A percentile compares a stretch with the other conserved stretches of the same genome.
phyloP scores from a whole-genome alignment of 805 yeast species.

The Danielozyma ontarioensis region DNA sequence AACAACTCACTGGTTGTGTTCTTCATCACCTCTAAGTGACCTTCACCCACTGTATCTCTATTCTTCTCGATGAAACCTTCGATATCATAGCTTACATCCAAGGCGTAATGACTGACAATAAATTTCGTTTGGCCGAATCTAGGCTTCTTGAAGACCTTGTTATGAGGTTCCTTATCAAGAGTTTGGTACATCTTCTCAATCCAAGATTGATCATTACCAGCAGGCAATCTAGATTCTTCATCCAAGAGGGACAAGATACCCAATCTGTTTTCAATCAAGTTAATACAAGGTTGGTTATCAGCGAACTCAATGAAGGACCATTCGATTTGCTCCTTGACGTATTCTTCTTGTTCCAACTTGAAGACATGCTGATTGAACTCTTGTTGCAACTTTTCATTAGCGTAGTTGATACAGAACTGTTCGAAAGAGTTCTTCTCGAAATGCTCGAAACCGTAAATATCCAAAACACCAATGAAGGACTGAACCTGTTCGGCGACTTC shows the following conservation, averaged over 20 bases:
- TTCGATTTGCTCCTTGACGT: slow-evolving; percentile 84
- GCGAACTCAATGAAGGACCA: slow-evolving; percentile 96
- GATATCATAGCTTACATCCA: slow-evolving; percentile 85
- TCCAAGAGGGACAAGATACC: slow-evolving; percentile 87
- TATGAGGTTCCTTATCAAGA: slow-evolving; percentile 71
- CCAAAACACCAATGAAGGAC: slow-evolving; percentile 91
- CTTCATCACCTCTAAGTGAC: slow-evolving; percentile 80
- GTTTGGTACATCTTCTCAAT: slow-evolving; percentile 83
- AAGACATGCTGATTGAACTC: slow-evolving; percentile 97
- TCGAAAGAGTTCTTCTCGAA: slow-evolving; percentile 92
- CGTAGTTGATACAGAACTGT: slow-evolving; percentile 95
- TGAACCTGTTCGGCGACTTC: slow-evolving; percentile 54
- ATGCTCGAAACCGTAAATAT: slow-evolving; percentile 97
- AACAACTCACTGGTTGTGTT: slow-evolving; percentile 64
- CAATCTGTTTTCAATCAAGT: slow-evolving; percentile 79
- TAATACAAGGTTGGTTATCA: slow-evolving; percentile 95
- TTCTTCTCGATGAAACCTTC: slow-evolving; percentile 97
- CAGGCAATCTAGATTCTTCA: slow-evolving; percentile 92
- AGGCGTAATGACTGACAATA: slow-evolving; percentile 88
- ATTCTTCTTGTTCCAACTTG: slow-evolving; percentile 95
- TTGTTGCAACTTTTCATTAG: slow-evolving; percentile 94
- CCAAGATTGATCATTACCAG: slow-evolving; percentile 92
- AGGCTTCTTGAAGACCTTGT: slow-evolving; percentile 82
- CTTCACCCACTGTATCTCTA: slow-evolving; percentile 96
- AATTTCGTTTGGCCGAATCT: slow-evolving; percentile 90